Conservation (phyloP, 148 eudicot species). For the Vaccinium macrocarpon region DNA sequence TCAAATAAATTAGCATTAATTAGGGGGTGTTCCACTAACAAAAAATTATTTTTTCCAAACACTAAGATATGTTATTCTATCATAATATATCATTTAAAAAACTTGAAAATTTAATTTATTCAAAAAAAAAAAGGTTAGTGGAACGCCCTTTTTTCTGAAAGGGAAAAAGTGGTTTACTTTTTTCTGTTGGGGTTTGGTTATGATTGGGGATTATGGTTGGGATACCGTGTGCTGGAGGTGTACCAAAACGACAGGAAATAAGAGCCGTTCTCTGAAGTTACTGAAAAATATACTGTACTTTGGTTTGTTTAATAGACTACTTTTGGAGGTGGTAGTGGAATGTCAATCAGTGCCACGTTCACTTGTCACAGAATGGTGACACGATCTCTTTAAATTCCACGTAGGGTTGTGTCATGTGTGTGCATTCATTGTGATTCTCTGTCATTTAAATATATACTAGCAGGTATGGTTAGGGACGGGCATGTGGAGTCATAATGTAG, state of each 20-base stretch:
- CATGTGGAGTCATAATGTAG: too few relatives aligned
- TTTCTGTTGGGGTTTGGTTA: neutral
- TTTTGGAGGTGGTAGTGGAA: neutral
- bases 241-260: neutral
- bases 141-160: too few relatives aligned
- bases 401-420: neutral
- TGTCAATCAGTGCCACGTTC: neutral
- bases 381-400: neutral
- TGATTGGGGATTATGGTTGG: neutral
- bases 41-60: too few relatives aligned
- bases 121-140: too few relatives aligned
- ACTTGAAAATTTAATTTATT: too few relatives aligned
- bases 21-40: too few relatives aligned
- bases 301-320: neutral
- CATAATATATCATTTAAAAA: too few relatives aligned
- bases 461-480: too few relatives aligned
- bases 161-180: neutral
- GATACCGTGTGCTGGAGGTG: neutral
- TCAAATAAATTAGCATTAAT: too few relatives aligned
- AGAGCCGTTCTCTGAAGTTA: neutral
- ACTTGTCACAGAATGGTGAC: neutral
- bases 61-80: too few relatives aligned
- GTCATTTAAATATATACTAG: neutral
- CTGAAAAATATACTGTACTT: too few relatives aligned
- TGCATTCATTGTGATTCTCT: neutral